Evolutionary conservation across 495 filamentous ascomycete species (phyloP).

Genomic region (Aspergillus hancockii): DNA sequence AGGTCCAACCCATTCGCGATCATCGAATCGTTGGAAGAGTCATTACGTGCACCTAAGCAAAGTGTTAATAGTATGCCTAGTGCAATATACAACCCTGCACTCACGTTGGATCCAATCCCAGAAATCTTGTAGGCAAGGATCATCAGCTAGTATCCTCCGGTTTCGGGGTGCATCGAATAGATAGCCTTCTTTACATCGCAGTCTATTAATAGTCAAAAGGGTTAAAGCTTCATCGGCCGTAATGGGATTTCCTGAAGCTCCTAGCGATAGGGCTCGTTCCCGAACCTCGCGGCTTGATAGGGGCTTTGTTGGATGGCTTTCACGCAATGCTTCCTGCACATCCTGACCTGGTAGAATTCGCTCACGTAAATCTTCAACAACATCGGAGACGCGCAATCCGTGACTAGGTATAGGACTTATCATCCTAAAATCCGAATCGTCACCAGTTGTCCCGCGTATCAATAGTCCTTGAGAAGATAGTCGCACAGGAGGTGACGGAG

Average conservation of each 20-base stretch:
- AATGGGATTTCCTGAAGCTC: slow-evolving; percentile 26
- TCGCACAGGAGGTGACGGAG: slow-evolving; percentile 54
- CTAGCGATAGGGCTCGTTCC: slow-evolving; percentile 39
- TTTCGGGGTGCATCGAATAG: slow-evolving; percentile 74
- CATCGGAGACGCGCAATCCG: slow-evolving; percentile 31
- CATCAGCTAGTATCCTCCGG: slow-evolving; percentile 63
- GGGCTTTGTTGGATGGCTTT: slow-evolving; percentile 23
- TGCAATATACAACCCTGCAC: slow-evolving; percentile 20
- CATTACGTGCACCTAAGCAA: slow-evolving; percentile 60
- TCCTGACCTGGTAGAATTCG: slow-evolving; percentile 26
- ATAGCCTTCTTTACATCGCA: slow-evolving; percentile 71
- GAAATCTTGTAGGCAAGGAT: slow-evolving; percentile 71
- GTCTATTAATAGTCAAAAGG: slow-evolving; percentile 45
- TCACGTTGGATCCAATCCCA: slow-evolving; percentile 78
- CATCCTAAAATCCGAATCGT: slow-evolving; percentile 31
- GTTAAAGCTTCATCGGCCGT: slow-evolving; percentile 45
- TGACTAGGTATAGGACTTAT: slow-evolving; percentile 35
- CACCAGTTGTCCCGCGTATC: slow-evolving; percentile 33
- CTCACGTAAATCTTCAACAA: slow-evolving; percentile 32
- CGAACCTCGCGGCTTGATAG: slow-evolving; percentile 47
- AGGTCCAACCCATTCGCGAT: slow-evolving; percentile 72
- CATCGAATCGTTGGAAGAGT: slow-evolving; percentile 71
- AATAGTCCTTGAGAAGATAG: slow-evolving; percentile 47
- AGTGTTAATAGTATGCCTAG: slow-evolving; percentile 22
- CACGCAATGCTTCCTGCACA: slow-evolving; percentile 6